These are phyloP conservation scores for Rutidosis leptorrhynchoides DNA, from an alignment of 129 eudicot species.

Conservation along the genomic window DNA sequence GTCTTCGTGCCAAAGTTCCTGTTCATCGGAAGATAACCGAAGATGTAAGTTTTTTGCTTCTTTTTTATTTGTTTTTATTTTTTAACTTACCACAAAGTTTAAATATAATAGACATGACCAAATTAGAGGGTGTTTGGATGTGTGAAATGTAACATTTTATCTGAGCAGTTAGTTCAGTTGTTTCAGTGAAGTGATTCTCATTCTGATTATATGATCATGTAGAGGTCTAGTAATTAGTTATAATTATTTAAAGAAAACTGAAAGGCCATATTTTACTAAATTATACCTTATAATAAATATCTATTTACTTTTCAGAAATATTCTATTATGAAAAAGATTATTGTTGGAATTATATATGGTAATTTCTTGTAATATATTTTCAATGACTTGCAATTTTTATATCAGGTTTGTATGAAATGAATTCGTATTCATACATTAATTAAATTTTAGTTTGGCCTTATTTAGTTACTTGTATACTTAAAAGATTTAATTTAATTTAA, in stretches of 20 bases:
- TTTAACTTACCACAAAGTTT: conserved; percentile 13
- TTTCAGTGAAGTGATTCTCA: neutral
- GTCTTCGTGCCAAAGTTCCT: conserved; percentile 55
- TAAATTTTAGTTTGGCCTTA: neutral
- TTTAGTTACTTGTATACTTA: neutral
- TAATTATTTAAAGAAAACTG: neutral
- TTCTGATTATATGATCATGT: neutral
- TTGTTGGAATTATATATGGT: neutral
- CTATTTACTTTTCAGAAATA: neutral
- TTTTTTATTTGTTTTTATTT: neutral
- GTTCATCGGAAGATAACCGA: conserved; percentile 60
- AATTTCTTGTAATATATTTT: neutral
- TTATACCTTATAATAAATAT: conserved; percentile 4
- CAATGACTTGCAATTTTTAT: neutral
- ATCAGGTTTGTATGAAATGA: no score
- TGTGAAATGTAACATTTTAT: neutral
- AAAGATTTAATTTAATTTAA: no score
- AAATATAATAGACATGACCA: conserved; percentile 1
- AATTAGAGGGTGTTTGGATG: conserved; percentile 10
- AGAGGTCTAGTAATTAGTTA: neutral
- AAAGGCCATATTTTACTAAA: neutral
- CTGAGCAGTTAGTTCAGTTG: neutral
- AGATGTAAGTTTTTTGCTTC: conserved; percentile 56
- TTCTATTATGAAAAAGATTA: neutral
- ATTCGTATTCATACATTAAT: no score